Conservation (phyloP, 176 grass and related monocot species). For the Cymbopogon citratus region DNA sequence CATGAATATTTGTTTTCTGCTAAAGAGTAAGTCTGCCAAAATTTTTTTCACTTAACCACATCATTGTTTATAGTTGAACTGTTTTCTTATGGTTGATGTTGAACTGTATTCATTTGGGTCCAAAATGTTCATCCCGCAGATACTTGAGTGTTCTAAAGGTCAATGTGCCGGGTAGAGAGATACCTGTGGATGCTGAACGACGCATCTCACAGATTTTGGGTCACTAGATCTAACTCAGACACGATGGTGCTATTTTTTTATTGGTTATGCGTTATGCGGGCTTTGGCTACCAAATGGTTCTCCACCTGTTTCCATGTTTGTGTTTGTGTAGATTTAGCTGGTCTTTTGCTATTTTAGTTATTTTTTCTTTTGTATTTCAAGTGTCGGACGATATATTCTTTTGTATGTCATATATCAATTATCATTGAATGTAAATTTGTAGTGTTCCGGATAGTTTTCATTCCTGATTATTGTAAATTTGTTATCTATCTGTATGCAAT, state of each 20-base stretch:
- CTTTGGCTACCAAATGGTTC: background rate
- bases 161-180: constrained; percentile 83
- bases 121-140: constrained; percentile 28
- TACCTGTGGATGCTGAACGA: constrained; percentile 76
- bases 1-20: constrained; percentile 77
- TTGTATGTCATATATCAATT: constrained; percentile 1
- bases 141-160: constrained; percentile 75
- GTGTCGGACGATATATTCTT: background rate
- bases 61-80: background rate
- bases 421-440: constrained; percentile 20
- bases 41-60: background rate
- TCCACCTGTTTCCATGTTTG: background rate
- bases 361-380: background rate
- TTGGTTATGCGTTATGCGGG: background rate
- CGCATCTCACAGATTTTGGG: constrained; percentile 59
- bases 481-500: background rate
- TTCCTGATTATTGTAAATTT: constrained; percentile 16
- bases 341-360: constrained; percentile 6
- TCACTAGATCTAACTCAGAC: constrained; percentile 26
- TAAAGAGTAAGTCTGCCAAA: constrained; percentile 57
- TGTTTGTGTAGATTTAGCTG: constrained; percentile 15
- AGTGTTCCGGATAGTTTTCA: background rate
- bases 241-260: background rate
- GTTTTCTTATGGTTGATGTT: too few relatives aligned
- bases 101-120: background rate